Base-by-base conservation (phyloP, 106 monocot genomes). In the Dendrobium catenatum region DNA sequence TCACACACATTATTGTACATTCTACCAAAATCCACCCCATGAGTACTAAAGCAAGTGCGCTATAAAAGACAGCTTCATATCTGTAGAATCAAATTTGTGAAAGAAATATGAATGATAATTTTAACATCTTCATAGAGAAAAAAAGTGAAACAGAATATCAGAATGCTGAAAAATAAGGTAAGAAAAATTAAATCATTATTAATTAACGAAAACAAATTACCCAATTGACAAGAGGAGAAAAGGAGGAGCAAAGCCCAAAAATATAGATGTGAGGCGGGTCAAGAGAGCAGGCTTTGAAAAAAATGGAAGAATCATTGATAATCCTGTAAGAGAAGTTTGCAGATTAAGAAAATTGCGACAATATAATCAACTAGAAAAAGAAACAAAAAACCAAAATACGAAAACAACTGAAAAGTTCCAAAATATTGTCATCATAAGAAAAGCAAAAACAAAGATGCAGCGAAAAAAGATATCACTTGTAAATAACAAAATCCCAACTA, bases 61-160 rank as follows among this genome's bases (percentile, higher is more conserved):
- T 76, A 86, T 94, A 96, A 81, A 96, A 96, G 64, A 92, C 80
- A 58, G 96, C 93, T 85, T 96, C 94, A 85, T 94, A 96, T 80
- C 96, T 96, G 87, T 49, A 84, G 17, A 83, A 29, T 58, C 24
- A 72, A 55, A 74, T 18, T 55, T 68, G 37, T 61, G 6, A 26
- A 79, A 78, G 74, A 80, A 58, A 59, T 70, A 54, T 48, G 40
- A 19, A 76, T 9, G 48, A 78, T 41, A 33, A 49, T 49, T 68
- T 81, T 18, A 5, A 74, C 41, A 47, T 15, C 75, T 74, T 42
- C 74, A 74, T 17, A 76, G 44, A 20, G 54, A 72, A 80, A 44
- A 59, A 31, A 55, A 77, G 22, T 37, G 37, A 59, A 77, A 40
- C 17, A 41, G 3, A 74, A 74, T 44, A 19, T 31, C 10, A 75